Evolutionary conservation across 2,329 filamentous ascomycete species (phyloP).

Genomic region (Lecanicillium sp.): DNA sequence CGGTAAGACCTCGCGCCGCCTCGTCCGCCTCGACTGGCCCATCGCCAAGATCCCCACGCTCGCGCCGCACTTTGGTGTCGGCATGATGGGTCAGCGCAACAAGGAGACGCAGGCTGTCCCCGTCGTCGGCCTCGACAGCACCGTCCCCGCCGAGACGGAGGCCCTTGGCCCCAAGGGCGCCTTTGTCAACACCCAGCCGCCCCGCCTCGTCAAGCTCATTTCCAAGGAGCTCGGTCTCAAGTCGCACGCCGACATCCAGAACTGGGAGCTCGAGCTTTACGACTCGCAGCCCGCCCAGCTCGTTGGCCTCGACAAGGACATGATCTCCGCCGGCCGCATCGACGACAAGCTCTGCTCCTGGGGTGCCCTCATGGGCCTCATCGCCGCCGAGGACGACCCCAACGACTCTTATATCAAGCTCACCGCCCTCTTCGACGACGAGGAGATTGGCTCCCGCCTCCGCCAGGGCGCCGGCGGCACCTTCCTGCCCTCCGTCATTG

Average conservation of each 20-base stretch:
- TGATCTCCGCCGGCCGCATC: conserved; percentile 92
- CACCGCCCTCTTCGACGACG: conserved; percentile 92
- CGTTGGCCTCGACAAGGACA: conserved; percentile 80
- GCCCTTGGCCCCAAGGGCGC: conserved; percentile 57
- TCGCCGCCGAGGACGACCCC: conserved; percentile 56
- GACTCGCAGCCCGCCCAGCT: conserved; percentile 81
- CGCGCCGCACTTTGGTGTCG: conserved; percentile 86
- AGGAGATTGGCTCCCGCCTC: conserved; percentile 88
- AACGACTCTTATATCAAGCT: conserved; percentile 72
- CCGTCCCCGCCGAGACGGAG: conserved; percentile 39
- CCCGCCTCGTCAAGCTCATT: conserved; percentile 77
- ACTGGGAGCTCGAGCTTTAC: conserved; percentile 96
- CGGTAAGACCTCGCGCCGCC: conserved; percentile 70
- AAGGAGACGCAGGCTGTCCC: conserved; percentile 90
- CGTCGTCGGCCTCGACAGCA: conserved; percentile 81
- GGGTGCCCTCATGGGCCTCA: conserved; percentile 77
- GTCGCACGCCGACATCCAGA: conserved; percentile 70
- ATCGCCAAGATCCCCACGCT: conserved; percentile 89
- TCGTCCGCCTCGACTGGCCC: conserved; percentile 91
- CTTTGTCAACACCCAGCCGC: conserved; percentile 79
- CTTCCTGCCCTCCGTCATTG: conserved; percentile 75
- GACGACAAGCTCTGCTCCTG: conserved; percentile 98
- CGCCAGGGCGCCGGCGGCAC: conserved; percentile 87
- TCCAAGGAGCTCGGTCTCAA: conserved; percentile 66
- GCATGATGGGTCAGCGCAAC: conserved; percentile 63